phyloP scores from a whole-genome alignment of 2,329 filamentous ascomycete genomes.

The Cyanodermella asteris region DNA sequence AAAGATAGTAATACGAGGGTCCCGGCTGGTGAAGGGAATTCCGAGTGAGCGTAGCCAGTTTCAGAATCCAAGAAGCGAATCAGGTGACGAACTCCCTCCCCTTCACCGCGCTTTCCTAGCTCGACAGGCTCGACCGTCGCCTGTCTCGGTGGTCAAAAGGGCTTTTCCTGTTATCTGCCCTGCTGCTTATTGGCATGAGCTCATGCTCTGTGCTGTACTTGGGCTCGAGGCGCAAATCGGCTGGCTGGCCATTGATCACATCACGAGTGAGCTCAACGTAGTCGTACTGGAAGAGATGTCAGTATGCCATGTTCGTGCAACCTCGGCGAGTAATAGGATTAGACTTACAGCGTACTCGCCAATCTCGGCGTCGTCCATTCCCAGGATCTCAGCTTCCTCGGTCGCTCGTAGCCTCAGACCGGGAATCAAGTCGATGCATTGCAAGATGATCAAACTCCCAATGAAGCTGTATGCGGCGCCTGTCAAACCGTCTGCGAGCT shows the following conservation, averaged over 20 bases:
- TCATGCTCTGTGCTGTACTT: slow-evolving; percentile 7
- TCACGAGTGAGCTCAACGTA: slow-evolving; percentile 69
- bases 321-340: slow-evolving; percentile 3
- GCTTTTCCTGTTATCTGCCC: too few relatives aligned
- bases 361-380: slow-evolving; percentile 76
- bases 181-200: too few relatives aligned
- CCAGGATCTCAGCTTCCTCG: slow-evolving; percentile 61
- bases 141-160: too few relatives aligned
- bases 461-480: slow-evolving; percentile 42
- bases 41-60: too few relatives aligned
- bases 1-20: too few relatives aligned
- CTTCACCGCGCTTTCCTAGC: too few relatives aligned
- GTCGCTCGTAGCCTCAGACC: slow-evolving; percentile 50
- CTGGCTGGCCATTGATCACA: slow-evolving; percentile 26
- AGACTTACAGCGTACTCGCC: slow-evolving; percentile 61
- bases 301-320: too few relatives aligned
- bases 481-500: slow-evolving; percentile 55
- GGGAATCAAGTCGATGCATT: slow-evolving; percentile 58
- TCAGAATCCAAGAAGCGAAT: too few relatives aligned
- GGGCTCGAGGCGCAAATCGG: slow-evolving; percentile 6
- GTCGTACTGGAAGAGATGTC: slow-evolving; percentile 44
- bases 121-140: too few relatives aligned
- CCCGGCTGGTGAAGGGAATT: too few relatives aligned
- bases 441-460: slow-evolving; percentile 48
- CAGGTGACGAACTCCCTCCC: too few relatives aligned